These are phyloP conservation scores for Anthracocystis setariae DNA, from an alignment of 1,284 basidiomycete species.

Conservation along the genomic window DNA sequence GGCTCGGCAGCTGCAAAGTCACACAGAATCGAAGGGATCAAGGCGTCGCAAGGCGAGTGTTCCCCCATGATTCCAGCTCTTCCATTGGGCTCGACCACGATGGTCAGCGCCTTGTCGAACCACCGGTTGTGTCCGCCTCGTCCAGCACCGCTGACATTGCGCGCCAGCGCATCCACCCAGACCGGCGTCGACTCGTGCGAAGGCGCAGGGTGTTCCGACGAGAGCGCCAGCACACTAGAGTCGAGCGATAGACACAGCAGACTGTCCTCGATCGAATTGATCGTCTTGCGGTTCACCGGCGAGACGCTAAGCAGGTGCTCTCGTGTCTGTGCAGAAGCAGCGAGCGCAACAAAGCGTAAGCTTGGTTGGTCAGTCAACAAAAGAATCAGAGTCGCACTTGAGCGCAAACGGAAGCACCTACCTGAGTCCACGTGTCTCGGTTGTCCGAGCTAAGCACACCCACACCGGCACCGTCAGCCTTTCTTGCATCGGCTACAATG, in stretches of 20 bases:
- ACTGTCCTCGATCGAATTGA: slow-evolving; percentile 78
- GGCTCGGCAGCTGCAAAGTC: slow-evolving; percentile 80
- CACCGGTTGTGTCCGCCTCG: slow-evolving; percentile 83
- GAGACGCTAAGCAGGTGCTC: slow-evolving; percentile 77
- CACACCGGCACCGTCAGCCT: slow-evolving; percentile 72
- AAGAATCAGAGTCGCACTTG: background rate
- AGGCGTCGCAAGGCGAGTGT: slow-evolving; percentile 89
- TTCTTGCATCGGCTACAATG: slow-evolving; percentile 77
- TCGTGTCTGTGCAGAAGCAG: slow-evolving; percentile 73
- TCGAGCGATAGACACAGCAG: slow-evolving; percentile 78
- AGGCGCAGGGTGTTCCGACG: slow-evolving; percentile 58
- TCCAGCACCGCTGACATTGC: slow-evolving; percentile 77
- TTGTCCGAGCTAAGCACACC: slow-evolving; percentile 82
- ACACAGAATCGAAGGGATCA: slow-evolving; percentile 88
- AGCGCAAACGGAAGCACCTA: slow-evolving; percentile 68
- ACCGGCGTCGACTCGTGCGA: slow-evolving; percentile 73
- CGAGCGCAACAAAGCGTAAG: background rate
- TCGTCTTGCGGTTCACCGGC: slow-evolving; percentile 74
- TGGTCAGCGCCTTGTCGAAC: slow-evolving; percentile 87
- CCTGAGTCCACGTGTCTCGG: slow-evolving; percentile 84
- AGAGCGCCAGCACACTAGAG: slow-evolving; percentile 68
- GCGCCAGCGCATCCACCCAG: slow-evolving; percentile 81
- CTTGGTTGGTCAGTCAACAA: background rate
- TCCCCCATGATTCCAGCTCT: slow-evolving; percentile 90
- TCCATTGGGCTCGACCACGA: slow-evolving; percentile 86